Conservation (phyloP, 805 yeast genomes). For the Spathaspora sp. region DNA sequence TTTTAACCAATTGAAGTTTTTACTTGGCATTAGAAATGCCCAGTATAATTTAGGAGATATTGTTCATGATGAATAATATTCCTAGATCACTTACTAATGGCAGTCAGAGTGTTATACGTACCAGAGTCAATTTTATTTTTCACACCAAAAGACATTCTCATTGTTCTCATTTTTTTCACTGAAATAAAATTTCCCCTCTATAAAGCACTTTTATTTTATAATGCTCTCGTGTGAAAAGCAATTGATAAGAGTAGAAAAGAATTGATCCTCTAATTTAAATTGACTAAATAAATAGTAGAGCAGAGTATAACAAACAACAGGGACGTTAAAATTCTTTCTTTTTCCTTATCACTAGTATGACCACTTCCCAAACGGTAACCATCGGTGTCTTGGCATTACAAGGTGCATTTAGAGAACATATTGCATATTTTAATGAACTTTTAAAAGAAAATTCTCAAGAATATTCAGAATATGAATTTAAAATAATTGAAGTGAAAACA, state of each 20-base stretch:
- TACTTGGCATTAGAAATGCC: not conserved
- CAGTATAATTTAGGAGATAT: not conserved
- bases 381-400: conserved; percentile 77
- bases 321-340: not conserved
- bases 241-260: too few species aligned
- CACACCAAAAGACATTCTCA: too few species aligned
- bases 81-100: not conserved
- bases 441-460: conserved; percentile 11
- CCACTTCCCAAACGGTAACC: conserved; percentile 12
- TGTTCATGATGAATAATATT: not conserved
- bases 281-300: too few species aligned
- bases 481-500: conserved; percentile 49
- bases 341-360: conserved; percentile 7
- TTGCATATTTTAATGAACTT: conserved; percentile 43
- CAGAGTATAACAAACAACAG: too few species aligned
- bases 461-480: conserved; percentile 25
- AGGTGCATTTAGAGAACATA: conserved; percentile 75
- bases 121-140: not conserved
- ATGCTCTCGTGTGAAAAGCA: too few species aligned
- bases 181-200: too few species aligned
- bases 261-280: too few species aligned
- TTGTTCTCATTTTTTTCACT: too few species aligned
- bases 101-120: too few species aligned
- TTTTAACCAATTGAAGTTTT: not conserved
- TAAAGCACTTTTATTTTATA: too few species aligned